Conservation (phyloP, 805 yeast genomes). For the Starmerella etchellsii region DNA sequence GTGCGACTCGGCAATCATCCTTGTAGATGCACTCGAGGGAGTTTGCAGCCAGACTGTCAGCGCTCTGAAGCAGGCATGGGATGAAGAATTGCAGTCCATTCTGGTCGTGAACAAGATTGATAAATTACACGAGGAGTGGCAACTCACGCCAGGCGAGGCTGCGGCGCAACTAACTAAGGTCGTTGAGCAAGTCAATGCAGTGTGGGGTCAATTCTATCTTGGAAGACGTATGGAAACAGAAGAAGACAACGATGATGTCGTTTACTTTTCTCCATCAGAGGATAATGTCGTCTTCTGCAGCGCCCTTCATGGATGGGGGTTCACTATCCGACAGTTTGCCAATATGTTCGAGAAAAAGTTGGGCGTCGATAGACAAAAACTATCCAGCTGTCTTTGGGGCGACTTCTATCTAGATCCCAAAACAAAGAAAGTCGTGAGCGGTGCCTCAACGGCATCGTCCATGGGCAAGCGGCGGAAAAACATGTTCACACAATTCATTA, state of each 20-base stretch:
- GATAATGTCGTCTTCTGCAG: constrained; percentile 75
- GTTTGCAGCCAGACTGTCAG: constrained; percentile 96
- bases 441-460: constrained; percentile 9
- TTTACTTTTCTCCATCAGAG: constrained; percentile 81
- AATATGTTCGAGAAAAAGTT: constrained; percentile 71
- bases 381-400: constrained; percentile 90
- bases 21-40: constrained; percentile 96
- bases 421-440: constrained; percentile 63
- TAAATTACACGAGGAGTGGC: constrained; percentile 67
- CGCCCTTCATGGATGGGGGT: constrained; percentile 98
- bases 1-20: constrained; percentile 92
- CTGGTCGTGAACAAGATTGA: constrained; percentile 87
- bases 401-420: constrained; percentile 83
- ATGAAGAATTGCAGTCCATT: constrained; percentile 76
- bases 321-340: constrained; percentile 77
- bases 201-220: constrained; percentile 81
- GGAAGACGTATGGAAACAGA: constrained; percentile 52
- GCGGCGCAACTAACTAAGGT: constrained; percentile 63
- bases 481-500: constrained; percentile 69
- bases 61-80: constrained; percentile 86
- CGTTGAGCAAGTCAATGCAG: constrained; percentile 89
- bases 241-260: constrained; percentile 69
- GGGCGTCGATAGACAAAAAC: constrained; percentile 66
- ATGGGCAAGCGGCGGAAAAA: constrained; percentile 50
- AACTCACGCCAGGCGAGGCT: constrained; percentile 73